These are phyloP conservation scores for Neoboletus magnificus DNA, from an alignment of 768 basidiomycete genomes.

Conservation along the genomic window DNA sequence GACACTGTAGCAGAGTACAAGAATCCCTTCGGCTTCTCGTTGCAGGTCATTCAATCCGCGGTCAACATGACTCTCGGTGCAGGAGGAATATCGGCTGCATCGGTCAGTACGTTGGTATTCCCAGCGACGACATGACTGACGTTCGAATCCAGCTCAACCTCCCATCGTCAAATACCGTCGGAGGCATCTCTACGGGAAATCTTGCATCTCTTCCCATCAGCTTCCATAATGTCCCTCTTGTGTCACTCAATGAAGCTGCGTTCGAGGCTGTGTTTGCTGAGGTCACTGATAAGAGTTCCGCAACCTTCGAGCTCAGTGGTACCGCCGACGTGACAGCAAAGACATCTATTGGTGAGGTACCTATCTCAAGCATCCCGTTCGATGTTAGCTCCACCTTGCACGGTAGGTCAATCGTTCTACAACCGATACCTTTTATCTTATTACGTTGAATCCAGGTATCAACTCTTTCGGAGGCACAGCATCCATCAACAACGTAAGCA, in stretches of 20 bases:
- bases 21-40: conserved; percentile 75
- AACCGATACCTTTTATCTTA: not conserved
- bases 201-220: conserved; percentile 54
- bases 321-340: conserved; percentile 55
- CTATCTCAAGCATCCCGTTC: conserved; percentile 62
- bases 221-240: conserved; percentile 55
- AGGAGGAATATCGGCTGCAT: conserved; percentile 49
- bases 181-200: conserved; percentile 70
- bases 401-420: conserved; percentile 33
- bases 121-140: not conserved
- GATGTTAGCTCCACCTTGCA: conserved; percentile 54
- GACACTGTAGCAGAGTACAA: conserved; percentile 56
- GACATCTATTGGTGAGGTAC: conserved; percentile 63
- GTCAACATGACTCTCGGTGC: conserved; percentile 52
- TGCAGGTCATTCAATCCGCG: conserved; percentile 57
- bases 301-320: conserved; percentile 52
- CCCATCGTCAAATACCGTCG: conserved; percentile 45
- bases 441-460: conserved; percentile 41
- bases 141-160: conserved; percentile 42
- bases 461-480: conserved; percentile 55
- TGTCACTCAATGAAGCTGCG: conserved; percentile 50
- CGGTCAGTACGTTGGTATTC: conserved; percentile 35
- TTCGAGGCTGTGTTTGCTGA: conserved; percentile 57
- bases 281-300: conserved; percentile 47
- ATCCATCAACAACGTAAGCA: conserved; percentile 50